phyloP scores from a whole-genome alignment of 768 basidiomycete species.

The Suillus subluteus region DNA sequence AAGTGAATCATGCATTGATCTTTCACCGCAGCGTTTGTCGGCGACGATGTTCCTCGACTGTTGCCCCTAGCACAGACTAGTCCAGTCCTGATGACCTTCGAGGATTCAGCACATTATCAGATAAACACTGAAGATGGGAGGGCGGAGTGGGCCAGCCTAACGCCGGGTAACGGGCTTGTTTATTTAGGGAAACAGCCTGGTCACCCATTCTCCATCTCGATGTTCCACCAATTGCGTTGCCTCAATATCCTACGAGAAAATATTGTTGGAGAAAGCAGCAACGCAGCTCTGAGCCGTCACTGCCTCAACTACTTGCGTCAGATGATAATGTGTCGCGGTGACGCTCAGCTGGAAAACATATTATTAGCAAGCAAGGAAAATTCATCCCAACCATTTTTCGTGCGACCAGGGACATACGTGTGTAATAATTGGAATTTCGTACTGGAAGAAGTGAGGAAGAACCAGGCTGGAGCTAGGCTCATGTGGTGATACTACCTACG shows the following conservation, averaged over 20 bases:
- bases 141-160: slow-evolving; percentile 28
- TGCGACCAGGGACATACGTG: not conserved
- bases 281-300: slow-evolving; percentile 24
- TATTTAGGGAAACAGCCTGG: slow-evolving; percentile 26
- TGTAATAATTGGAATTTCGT: not conserved
- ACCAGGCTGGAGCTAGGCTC: not conserved
- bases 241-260: slow-evolving; percentile 39
- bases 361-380: not conserved
- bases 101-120: not conserved
- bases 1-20: not conserved
- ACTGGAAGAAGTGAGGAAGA: not conserved
- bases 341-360: slow-evolving; percentile 34
- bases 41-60: not conserved
- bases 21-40: not conserved
- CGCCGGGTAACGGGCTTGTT: slow-evolving; percentile 27
- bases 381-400: not conserved
- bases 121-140: slow-evolving; percentile 1
- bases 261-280: slow-evolving; percentile 9
- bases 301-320: slow-evolving; percentile 46
- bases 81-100: not conserved
- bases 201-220: slow-evolving; percentile 37
- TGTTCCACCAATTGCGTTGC: slow-evolving; percentile 47
- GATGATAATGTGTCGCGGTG: slow-evolving; percentile 39
- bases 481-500: not conserved
- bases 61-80: not conserved